Evolutionary conservation across 2,329 filamentous ascomycete genomes (phyloP).

Genomic region (Trichoderma breve): DNA sequence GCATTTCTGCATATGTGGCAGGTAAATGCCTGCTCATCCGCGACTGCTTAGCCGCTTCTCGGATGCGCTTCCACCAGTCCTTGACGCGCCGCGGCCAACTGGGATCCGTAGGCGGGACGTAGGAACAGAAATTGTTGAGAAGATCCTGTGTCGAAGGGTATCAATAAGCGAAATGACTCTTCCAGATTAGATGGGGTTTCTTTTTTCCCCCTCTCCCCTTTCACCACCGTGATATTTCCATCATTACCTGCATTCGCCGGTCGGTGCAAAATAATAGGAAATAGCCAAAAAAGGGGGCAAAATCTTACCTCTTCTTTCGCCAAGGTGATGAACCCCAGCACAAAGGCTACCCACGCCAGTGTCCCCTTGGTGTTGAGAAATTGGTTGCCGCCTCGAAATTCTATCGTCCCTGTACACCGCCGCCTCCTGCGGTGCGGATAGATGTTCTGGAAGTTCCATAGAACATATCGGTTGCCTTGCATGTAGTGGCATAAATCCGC

Average conservation of each 20-base stretch:
- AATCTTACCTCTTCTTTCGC: conserved; percentile 36
- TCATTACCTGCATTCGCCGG: neutral
- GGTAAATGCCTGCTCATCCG: conserved; percentile 36
- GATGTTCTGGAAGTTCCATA: conserved; percentile 43
- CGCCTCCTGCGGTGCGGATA: conserved; percentile 39
- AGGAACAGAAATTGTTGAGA: conserved; percentile 30
- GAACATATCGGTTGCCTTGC: conserved; percentile 40
- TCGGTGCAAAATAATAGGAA: neutral
- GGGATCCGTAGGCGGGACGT: conserved; percentile 30
- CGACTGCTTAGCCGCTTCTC: conserved; percentile 36
- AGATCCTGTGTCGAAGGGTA: conserved; percentile 30
- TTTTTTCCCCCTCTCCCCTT: neutral
- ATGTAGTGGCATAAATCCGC: conserved; percentile 38
- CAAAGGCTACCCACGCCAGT: conserved; percentile 40
- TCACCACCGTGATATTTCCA: neutral
- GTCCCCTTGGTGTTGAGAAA: conserved; percentile 39
- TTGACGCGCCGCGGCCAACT: conserved; percentile 31
- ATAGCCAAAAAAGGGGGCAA: neutral
- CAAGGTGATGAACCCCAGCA: conserved; percentile 39
- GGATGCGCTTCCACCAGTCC: conserved; percentile 37
- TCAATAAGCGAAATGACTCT: conserved; percentile 17
- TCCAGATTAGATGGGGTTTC: neutral
- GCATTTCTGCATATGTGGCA: conserved; percentile 35
- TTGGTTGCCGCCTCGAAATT: conserved; percentile 41
- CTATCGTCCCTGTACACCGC: conserved; percentile 38